Evolutionary conservation across 1,139 yeast genomes (phyloP).

Genomic region (Wickerhamomyces sp.): DNA sequence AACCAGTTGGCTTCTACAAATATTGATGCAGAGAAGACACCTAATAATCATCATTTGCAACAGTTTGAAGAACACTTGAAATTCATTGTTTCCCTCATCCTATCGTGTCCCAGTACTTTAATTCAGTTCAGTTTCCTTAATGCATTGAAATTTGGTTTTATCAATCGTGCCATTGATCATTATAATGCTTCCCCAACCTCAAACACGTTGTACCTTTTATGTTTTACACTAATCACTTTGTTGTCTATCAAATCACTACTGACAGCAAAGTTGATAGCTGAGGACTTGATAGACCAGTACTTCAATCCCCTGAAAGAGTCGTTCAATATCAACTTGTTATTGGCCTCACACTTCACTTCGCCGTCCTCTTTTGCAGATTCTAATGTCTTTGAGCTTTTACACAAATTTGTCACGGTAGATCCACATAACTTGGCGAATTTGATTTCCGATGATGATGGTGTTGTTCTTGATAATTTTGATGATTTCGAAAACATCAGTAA

Average conservation of each 20-base stretch:
- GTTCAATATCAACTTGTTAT: too few relatives aligned
- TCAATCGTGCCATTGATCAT: background rate
- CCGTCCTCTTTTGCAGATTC: too few relatives aligned
- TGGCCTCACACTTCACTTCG: too few relatives aligned
- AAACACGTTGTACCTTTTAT: background rate
- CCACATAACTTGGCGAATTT: too few relatives aligned
- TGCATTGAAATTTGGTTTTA: constrained; percentile 7
- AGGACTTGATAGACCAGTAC: background rate
- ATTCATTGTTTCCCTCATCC: constrained; percentile 7
- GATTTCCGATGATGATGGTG: too few relatives aligned
- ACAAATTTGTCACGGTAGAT: too few relatives aligned
- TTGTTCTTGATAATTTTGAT: too few relatives aligned
- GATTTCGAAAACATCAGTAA: too few relatives aligned
- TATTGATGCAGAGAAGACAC: too few relatives aligned
- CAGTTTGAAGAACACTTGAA: constrained; percentile 6
- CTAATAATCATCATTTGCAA: too few relatives aligned
- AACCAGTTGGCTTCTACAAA: constrained; percentile 7
- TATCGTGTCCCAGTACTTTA: constrained; percentile 5
- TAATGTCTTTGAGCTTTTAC: too few relatives aligned
- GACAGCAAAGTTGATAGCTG: background rate
- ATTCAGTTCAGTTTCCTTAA: constrained; percentile 9
- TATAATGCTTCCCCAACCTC: background rate
- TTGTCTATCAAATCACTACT: background rate
- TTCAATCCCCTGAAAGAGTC: too few relatives aligned
- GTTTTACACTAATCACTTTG: background rate